Conservation (phyloP, 2,329 filamentous ascomycete species). For the Neophaeococcomyces aloes region DNA sequence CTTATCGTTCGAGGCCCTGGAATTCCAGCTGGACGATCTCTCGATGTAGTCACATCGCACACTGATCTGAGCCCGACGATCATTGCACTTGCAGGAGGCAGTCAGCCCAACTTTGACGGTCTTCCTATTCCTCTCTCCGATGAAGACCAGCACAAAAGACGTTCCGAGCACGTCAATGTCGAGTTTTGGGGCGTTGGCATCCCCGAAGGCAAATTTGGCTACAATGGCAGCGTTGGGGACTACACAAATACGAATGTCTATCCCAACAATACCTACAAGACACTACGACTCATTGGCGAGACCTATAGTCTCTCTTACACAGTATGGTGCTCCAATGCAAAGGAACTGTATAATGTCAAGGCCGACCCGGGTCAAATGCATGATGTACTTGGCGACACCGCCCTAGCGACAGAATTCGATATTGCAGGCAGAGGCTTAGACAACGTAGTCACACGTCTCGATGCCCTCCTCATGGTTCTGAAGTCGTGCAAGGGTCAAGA, state of each 20-base stretch:
- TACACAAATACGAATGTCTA: conserved; percentile 7
- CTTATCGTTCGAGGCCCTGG: conserved; percentile 50
- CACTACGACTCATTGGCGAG: conserved; percentile 25
- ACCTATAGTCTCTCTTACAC: conserved; percentile 31
- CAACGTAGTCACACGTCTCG: conserved; percentile 23
- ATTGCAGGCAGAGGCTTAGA: neutral
- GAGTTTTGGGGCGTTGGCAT: conserved; percentile 42
- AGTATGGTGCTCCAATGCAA: conserved; percentile 31
- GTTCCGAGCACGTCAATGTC: conserved; percentile 46
- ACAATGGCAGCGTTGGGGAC: neutral
- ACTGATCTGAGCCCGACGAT: conserved; percentile 55
- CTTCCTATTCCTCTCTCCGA: conserved; percentile 13
- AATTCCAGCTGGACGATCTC: conserved; percentile 31
- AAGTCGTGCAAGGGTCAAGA: conserved; percentile 26
- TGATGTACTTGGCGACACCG: neutral
- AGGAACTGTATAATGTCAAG: conserved; percentile 28
- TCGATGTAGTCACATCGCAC: conserved; percentile 45
- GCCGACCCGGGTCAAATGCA: neutral
- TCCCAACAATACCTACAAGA: conserved; percentile 30
- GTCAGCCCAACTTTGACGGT: conserved; percentile 20
- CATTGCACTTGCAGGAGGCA: conserved; percentile 34
- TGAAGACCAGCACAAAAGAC: conserved; percentile 22
- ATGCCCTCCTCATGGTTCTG: conserved; percentile 26
- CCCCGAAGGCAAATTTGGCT: neutral
- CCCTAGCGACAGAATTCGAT: neutral